A percentile compares a stretch with the other conserved stretches of the same genome.
These are phyloP conservation scores for Blastomyces gilchristii DNA, from an alignment of 2,329 filamentous ascomycete genomes.

Conservation along the genomic window DNA sequence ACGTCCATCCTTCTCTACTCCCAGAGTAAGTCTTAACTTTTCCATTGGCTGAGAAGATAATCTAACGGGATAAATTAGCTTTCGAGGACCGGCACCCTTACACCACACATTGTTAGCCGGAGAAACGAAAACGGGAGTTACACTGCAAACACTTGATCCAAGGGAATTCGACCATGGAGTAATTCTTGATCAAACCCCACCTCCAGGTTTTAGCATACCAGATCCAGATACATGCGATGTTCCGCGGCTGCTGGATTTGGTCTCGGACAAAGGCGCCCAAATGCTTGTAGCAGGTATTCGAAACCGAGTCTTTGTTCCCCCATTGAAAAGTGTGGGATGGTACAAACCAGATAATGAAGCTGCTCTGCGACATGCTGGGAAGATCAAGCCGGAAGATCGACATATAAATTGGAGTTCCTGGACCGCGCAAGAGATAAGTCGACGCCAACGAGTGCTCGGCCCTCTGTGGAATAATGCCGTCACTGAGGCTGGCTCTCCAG, in stretches of 20 bases:
- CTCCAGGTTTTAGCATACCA: constrained; percentile 39
- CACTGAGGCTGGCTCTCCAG: neutral
- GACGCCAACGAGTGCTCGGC: constrained; percentile 51
- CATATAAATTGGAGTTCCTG: constrained; percentile 52
- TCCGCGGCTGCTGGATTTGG: constrained; percentile 40
- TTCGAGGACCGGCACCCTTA: constrained; percentile 77
- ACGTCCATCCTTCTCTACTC: constrained; percentile 84
- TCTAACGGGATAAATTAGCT: constrained; percentile 36
- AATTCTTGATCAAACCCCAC: constrained; percentile 59
- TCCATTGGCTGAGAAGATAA: neutral
- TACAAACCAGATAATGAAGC: constrained; percentile 21
- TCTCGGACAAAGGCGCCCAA: constrained; percentile 56
- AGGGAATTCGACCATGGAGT: constrained; percentile 66
- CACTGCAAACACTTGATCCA: constrained; percentile 76
- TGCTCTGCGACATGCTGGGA: constrained; percentile 52
- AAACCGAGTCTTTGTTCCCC: constrained; percentile 54
- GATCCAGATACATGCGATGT: constrained; percentile 46
- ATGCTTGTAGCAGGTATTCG: constrained; percentile 60
- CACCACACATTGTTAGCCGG: constrained; percentile 67
- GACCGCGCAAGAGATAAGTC: constrained; percentile 45
- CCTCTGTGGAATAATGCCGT: constrained; percentile 51
- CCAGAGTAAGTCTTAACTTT: constrained; percentile 52
- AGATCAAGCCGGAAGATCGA: constrained; percentile 56
- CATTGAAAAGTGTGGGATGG: constrained; percentile 35
- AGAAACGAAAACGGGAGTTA: constrained; percentile 57